Evolutionary conservation across 1,139 yeast species (phyloP).

Genomic region (Lodderomyces beijingensis): DNA sequence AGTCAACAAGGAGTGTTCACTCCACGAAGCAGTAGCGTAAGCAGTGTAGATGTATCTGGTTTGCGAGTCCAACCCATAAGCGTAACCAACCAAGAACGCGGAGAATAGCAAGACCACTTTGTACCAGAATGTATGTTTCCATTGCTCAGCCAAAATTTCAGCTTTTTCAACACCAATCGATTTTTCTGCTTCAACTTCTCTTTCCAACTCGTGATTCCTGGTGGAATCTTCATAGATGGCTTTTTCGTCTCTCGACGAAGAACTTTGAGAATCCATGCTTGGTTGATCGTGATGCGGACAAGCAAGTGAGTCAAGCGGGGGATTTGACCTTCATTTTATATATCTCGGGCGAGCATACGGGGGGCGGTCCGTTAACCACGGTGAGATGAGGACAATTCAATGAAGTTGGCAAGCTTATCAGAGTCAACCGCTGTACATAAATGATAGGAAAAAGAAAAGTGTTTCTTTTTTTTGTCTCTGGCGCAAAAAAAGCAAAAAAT

Average conservation of each 20-base stretch:
- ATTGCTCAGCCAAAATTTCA: constrained; percentile 29
- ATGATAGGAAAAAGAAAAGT: too few species aligned
- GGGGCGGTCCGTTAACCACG: too few species aligned
- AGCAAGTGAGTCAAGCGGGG: not conserved
- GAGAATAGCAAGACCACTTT: constrained; percentile 41
- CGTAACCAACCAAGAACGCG: constrained; percentile 58
- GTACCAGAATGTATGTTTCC: constrained; percentile 18
- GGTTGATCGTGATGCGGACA: too few species aligned
- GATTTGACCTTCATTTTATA: not conserved
- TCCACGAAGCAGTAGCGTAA: constrained; percentile 55
- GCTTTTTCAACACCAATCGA: constrained; percentile 31
- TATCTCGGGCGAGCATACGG: too few species aligned
- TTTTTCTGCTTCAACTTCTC: constrained; percentile 13
- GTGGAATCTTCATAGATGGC: constrained; percentile 1
- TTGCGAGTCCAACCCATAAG: constrained; percentile 62
- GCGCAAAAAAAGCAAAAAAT: too few species aligned
- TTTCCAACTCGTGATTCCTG: constrained; percentile 4
- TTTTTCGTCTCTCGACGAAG: constrained; percentile 4
- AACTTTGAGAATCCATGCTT: too few species aligned
- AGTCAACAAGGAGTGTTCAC: constrained; percentile 56
- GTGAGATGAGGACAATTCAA: too few species aligned
- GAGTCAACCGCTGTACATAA: too few species aligned
- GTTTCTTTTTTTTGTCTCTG: too few species aligned
- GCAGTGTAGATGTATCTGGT: constrained; percentile 46
- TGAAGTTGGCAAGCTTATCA: too few species aligned